A percentile compares a stretch with the other conserved stretches of the same genome.
phyloP scores from a whole-genome alignment of 2,329 filamentous ascomycete genomes.

The Fusarium secorum region DNA sequence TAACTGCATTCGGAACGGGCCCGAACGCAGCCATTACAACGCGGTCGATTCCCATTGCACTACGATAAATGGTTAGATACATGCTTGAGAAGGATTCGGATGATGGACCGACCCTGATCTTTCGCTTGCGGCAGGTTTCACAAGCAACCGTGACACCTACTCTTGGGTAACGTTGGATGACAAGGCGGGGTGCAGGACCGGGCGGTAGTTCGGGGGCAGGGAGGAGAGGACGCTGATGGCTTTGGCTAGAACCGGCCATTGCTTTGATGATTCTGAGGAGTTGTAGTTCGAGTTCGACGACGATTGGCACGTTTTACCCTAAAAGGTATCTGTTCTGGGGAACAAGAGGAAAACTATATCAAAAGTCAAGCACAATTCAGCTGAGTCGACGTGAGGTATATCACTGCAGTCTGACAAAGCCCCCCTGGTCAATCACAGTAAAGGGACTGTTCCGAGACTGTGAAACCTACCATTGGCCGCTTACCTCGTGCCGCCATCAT shows the following conservation, averaged over 20 bases:
- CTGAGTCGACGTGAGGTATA: neutral
- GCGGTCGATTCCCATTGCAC: constrained; percentile 9
- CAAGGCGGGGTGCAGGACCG: fast-evolving
- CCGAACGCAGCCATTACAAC: neutral
- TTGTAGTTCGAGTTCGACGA: fast-evolving
- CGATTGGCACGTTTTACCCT: neutral
- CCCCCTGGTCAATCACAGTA: fast-evolving
- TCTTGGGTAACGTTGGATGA: neutral
- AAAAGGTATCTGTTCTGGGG: neutral
- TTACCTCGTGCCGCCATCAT: neutral
- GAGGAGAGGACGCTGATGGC: neutral
- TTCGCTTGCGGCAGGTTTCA: constrained; percentile 7
- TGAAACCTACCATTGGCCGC: neutral
- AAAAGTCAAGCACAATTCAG: neutral
- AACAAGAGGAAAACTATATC: fast-evolving
- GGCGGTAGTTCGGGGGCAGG: neutral
- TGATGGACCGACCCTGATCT: neutral
- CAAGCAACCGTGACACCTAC: constrained; percentile 1
- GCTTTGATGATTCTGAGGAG: fast-evolving
- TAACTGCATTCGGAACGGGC: neutral
- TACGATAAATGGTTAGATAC: neutral
- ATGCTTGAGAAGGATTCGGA: too few relatives aligned
- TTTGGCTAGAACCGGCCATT: neutral
- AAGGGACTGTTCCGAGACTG: fast-evolving
- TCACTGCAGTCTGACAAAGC: neutral